Evolutionary conservation across 2,329 filamentous ascomycete genomes (phyloP).

Genomic region (Colletotrichum viniferum): DNA sequence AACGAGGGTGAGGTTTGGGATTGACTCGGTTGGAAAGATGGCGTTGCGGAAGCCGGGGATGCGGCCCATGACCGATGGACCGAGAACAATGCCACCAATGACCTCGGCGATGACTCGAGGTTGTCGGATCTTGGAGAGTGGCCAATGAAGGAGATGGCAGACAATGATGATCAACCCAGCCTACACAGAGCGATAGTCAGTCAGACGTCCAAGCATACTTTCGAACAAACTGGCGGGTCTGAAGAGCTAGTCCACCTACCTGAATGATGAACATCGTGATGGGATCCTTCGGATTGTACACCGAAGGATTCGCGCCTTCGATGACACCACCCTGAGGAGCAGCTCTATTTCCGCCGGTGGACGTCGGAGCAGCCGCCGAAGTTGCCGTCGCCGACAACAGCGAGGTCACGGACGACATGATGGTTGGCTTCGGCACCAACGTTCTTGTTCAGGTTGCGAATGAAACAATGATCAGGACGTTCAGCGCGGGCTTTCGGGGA

Average conservation of each 20-base stretch:
- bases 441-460: neutral
- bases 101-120: slow-evolving; percentile 86
- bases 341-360: slow-evolving; percentile 30
- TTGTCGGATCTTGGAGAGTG: slow-evolving; percentile 77
- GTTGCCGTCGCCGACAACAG: slow-evolving; percentile 23
- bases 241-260: slow-evolving; percentile 32
- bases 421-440: neutral
- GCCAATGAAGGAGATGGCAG: slow-evolving; percentile 68
- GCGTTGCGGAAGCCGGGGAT: slow-evolving; percentile 77
- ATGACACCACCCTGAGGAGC: slow-evolving; percentile 65
- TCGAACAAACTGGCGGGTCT: neutral
- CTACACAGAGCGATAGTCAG: slow-evolving; percentile 14
- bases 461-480: neutral
- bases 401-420: slow-evolving; percentile 6
- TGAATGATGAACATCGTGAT: slow-evolving; percentile 81
- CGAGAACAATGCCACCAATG: slow-evolving; percentile 82
- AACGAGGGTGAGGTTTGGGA: slow-evolving; percentile 76
- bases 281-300: slow-evolving; percentile 73
- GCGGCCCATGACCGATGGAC: slow-evolving; percentile 85
- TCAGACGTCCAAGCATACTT: neutral
- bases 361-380: slow-evolving; percentile 30
- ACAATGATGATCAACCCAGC: slow-evolving; percentile 52
- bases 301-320: slow-evolving; percentile 71
- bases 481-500: neutral
- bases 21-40: slow-evolving; percentile 79